phyloP scores from a whole-genome alignment of 768 basidiomycete species.

The Russula ochroleuca region DNA sequence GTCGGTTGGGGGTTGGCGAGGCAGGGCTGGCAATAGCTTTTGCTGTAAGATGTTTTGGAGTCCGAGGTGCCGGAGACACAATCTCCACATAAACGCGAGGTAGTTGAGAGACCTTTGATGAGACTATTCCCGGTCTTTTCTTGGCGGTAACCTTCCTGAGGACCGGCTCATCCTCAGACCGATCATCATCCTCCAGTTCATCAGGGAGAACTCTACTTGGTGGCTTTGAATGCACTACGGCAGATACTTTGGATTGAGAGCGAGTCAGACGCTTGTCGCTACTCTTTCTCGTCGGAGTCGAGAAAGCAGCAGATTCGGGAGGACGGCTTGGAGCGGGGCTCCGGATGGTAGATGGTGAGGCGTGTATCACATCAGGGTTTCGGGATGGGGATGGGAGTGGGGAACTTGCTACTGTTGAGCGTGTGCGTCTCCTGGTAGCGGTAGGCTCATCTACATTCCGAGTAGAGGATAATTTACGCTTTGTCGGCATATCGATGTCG shows the following conservation, averaged over 20 bases:
- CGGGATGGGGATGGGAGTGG: slow-evolving; percentile 11
- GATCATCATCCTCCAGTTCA: slow-evolving; percentile 8
- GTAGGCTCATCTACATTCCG: slow-evolving; percentile 24
- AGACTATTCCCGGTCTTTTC: not conserved
- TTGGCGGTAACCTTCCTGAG: not conserved
- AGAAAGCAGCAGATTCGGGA: not conserved
- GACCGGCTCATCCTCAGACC: slow-evolving; percentile 25
- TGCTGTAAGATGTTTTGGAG: slow-evolving; percentile 3
- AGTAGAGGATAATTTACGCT: slow-evolving; percentile 32
- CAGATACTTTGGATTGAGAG: slow-evolving; percentile 5
- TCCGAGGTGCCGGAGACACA: slow-evolving; percentile 18
- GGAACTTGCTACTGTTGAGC: slow-evolving; percentile 17
- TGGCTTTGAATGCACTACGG: not conserved
- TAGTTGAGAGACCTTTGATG: slow-evolving; percentile 13
- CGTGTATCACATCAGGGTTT: not conserved
- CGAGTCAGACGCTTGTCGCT: slow-evolving; percentile 12
- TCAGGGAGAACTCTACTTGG: not conserved
- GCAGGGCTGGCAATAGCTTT: not conserved
- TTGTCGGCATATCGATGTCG: slow-evolving; percentile 32
- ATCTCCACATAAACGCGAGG: slow-evolving; percentile 17
- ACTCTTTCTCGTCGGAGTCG: slow-evolving; percentile 9
- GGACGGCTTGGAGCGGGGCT: not conserved
- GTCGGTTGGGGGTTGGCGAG: slow-evolving; percentile 20
- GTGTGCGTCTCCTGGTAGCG: slow-evolving; percentile 27
- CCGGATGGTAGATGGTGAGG: slow-evolving; percentile 1